Base-by-base conservation (phyloP, 805 yeast species). In the Nakazawaea populi region DNA sequence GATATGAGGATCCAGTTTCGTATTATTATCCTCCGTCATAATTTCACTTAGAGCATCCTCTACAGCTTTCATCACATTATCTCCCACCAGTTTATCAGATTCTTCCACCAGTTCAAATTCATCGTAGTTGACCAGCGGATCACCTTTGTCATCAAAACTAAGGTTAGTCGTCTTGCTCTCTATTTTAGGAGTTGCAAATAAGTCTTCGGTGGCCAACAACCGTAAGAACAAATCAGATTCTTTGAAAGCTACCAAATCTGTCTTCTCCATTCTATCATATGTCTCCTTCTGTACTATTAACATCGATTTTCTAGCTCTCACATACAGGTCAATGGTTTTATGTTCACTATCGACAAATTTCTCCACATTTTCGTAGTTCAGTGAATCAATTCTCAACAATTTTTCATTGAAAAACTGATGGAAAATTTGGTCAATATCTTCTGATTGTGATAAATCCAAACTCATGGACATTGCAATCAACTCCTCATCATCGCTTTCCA, bases 31-130 rank as follows among this genome's bases (percentile, higher is more conserved):
- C 37, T 65, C 60, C 30, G 58, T 66, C 75, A 79, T 77, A 35
- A 85, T 83, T 54, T 82, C 80, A 30, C 75, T 76, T 51, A 85
- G 74, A 3, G 87, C 89, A 60, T 79, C 82, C 59, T 83, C 87
- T 18, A 85, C 86, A 0, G 89, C 88, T 48, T 72, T 70, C 5
- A 82, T 64, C 0, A 78, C 83, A 14, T 64, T 70, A 4, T 74
- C 72, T 46, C 77, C 72, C 4, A 75, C 71, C 37, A 56, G 61
- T 6, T 66, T 63, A 38, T 64, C 65, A 11, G 65, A 49, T 7
- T 62, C 65, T 1, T 63, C 64, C 31, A 56, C 52, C 28, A 52
- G 46, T 1, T 11, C 2, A 7, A 5, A 12, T 4, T 6, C 44
- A 14, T 37, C 47, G 6, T 30, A 27, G 9, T 35, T 30, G 8